Evolutionary conservation across 2,329 filamentous ascomycete genomes (phyloP), one percentile per base, ranked within the genome.

Genomic region (Beauveria brongniartii): DNA sequence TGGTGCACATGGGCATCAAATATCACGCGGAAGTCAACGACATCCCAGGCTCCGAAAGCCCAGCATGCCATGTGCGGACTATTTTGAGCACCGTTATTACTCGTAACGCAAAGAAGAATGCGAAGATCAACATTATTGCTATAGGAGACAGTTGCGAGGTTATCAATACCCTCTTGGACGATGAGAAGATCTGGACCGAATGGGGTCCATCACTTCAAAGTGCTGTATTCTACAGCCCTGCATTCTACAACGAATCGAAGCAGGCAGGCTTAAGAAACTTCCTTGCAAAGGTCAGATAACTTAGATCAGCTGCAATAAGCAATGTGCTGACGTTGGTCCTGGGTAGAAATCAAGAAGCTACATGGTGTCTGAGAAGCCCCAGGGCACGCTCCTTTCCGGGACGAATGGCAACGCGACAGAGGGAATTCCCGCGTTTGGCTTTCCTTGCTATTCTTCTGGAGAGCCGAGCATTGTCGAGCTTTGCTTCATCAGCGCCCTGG

Each of bases 381-480:
- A 81, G 0, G 81, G 82, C 46, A 78, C 74, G 1, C 79, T 80
- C 1, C 71, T 91, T 7, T 75, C 81, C 0, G 81, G 82, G 0
- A 75, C 81, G 1, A 69, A 77, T 1, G 80, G 81, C 10, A 83
- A 82, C 65, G 69, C 73, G 0, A 65, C 70, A 16, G 73, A 74
- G 3, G 66, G 69, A 43, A 75, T 79, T 68, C 76, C 77, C 0
- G 65, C 71, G 12, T 76, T 82, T 48, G 87, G 88, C 5, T 88
- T 84, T 64, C 88, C 88, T 5, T 81, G 85, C 63, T 88, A 88
- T 72, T 87, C 87, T n/a, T 82, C 86, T 1, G 87, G 87, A 3
- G 84, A 89, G 63, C 67, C 73, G 1, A 69, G 78, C 40, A 78
- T 84, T 67, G 75, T 75, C 8, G 90, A 95, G 70, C 76, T 78